phyloP scores from a whole-genome alignment of 2,329 filamentous ascomycete genomes.

The Ustulina deusta region DNA sequence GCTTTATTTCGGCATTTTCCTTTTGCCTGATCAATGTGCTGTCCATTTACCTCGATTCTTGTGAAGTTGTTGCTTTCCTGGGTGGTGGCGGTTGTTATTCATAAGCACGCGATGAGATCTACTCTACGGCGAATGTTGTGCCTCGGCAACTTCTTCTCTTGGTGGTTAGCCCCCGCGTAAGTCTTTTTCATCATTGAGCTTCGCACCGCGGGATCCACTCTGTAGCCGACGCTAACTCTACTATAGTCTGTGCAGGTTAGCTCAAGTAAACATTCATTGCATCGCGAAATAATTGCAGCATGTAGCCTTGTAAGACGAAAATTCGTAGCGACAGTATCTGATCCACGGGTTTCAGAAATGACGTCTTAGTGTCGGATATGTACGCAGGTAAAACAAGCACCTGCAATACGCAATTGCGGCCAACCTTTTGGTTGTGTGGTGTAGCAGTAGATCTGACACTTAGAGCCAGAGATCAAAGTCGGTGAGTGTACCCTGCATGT shows the following conservation, averaged over 20 bases:
- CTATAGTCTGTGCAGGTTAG: neutral
- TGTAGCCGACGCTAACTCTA: neutral
- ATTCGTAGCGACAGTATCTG: neutral
- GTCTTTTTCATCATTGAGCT: neutral
- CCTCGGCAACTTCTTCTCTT: conserved; percentile 29
- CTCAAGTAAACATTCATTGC: neutral
- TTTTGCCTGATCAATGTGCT: neutral
- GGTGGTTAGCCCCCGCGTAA: conserved; percentile 17
- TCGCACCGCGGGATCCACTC: conserved; percentile 3
- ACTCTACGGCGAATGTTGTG: neutral
- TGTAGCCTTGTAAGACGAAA: neutral
- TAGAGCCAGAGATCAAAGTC: too few relatives aligned
- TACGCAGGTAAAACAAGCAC: too few relatives aligned
- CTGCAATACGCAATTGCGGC: too few relatives aligned
- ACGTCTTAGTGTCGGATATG: too few relatives aligned
- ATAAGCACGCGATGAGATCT: neutral
- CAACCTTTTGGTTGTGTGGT: too few relatives aligned
- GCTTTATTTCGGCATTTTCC: neutral
- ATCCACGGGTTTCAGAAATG: neutral
- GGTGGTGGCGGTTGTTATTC: too few relatives aligned
- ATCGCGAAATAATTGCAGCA: neutral
- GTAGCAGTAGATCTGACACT: too few relatives aligned
- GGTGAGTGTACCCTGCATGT: too few relatives aligned
- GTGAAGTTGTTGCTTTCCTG: neutral
- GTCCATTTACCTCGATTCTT: neutral